A percentile compares a stretch with the other conserved stretches of the same genome.
Conservation (phyloP, 2,329 filamentous ascomycete species). For the Hawksworthiomyces lignivorus region DNA sequence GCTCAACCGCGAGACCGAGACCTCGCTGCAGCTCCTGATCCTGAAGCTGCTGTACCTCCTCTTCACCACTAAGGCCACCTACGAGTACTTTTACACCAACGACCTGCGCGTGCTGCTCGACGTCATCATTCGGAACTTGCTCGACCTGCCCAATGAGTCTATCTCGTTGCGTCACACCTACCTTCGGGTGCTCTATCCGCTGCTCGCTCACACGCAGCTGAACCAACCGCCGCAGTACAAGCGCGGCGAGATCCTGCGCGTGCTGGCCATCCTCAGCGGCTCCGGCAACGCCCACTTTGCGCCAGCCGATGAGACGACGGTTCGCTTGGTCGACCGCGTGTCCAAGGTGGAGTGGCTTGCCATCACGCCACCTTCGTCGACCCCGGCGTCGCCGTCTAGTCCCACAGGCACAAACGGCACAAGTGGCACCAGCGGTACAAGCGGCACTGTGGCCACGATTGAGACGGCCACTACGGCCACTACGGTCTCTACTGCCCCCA, state of each 20-base stretch:
- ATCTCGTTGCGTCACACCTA: constrained; percentile 81
- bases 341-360: constrained; percentile 58
- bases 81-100: constrained; percentile 98
- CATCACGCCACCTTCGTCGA: too few relatives aligned
- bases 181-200: constrained; percentile 80
- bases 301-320: constrained; percentile 71
- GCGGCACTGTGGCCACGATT: neutral
- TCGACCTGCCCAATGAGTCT: constrained; percentile 84
- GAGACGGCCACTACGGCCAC: constrained; percentile 20
- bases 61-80: constrained; percentile 84
- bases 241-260: constrained; percentile 68
- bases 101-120: constrained; percentile 90
- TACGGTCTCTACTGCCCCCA: constrained; percentile 16
- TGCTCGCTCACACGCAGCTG: constrained; percentile 87
- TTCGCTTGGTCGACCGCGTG: constrained; percentile 70
- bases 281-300: constrained; percentile 67
- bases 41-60: constrained; percentile 91
- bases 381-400: constrained; percentile 9
- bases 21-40: constrained; percentile 89
- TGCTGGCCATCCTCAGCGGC: constrained; percentile 65
- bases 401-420: constrained; percentile 7
- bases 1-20: constrained; percentile 90
- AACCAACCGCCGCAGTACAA: constrained; percentile 86
- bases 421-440: neutral
- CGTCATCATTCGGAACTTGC: constrained; percentile 92